Conservation (phyloP, 306 rosid species). For the Acacia confusa region DNA sequence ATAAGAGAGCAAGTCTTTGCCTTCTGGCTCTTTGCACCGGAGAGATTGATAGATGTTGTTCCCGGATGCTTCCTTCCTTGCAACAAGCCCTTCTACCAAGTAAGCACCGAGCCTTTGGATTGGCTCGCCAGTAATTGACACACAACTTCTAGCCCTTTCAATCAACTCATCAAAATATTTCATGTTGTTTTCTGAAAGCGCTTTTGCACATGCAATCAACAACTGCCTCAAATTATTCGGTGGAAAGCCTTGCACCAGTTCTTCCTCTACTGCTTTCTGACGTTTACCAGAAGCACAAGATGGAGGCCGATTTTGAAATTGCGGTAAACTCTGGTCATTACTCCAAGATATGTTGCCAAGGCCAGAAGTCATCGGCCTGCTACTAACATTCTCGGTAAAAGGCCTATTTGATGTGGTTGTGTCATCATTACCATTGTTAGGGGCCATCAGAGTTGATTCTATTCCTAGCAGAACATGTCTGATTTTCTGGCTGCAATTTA, state of each 20-base stretch:
- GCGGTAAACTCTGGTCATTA: constrained; percentile 32
- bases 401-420: constrained; percentile 37
- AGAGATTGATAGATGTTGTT: constrained; percentile 66
- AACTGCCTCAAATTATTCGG: constrained; percentile 52
- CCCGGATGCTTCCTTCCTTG: constrained; percentile 80
- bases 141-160: constrained; percentile 55
- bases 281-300: constrained; percentile 45
- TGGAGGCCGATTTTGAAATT: constrained; percentile 37
- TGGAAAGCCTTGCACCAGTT: constrained; percentile 40
- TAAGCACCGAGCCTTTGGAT: constrained; percentile 89
- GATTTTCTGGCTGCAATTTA: constrained; percentile 36
- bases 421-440: constrained; percentile 51
- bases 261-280: constrained; percentile 52
- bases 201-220: constrained; percentile 72
- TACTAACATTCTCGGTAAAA: constrained; percentile 40
- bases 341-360: constrained; percentile 48
- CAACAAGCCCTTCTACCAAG: constrained; percentile 84
- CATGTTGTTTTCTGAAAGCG: constrained; percentile 55
- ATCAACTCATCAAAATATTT: constrained; percentile 51
- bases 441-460: constrained; percentile 73
- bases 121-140: constrained; percentile 81
- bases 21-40: constrained; percentile 71
- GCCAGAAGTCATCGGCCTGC: constrained; percentile 29
- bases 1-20: constrained; percentile 71
- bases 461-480: constrained; percentile 49